Base-by-base conservation (phyloP, 306 rosid genomes). In the Acacia melanoxylon region DNA sequence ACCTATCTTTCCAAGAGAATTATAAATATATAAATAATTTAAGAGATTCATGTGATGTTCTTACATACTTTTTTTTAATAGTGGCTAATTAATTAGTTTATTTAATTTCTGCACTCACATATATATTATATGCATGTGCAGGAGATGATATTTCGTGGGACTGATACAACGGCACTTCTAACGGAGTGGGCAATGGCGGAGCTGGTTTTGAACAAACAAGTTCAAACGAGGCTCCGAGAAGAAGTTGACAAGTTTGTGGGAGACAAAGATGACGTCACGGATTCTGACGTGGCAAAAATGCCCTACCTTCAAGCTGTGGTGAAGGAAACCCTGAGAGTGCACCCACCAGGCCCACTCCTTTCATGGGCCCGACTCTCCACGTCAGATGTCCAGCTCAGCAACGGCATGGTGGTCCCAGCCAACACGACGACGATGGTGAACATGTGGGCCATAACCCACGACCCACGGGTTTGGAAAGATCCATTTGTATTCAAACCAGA, bases 111-210 rank as follows among this genome's bases (percentile, higher is more conserved):
- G 25, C 8, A 1, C 58, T 1, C n/a, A 5, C 58, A 17, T 6
- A 6, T 17, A 17, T 17, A 4, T 51, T 25, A 31, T 29, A 63
- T 15, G n/a, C 42, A 1, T 17, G 1, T 62, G 80, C 83, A 87
- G 91, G 89, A 88, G 76, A 88, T 88, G 91, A 83, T 88, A 68
- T 88, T 88, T 58, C 88, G 91, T 66, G 91, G 91, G 19, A 86
- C 91, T 0, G 91, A 88, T 58, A 86, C 91, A 17, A 79, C 83
- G 2, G 89, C 89, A 20, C 89, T 88, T 65, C 68, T 88, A 33
- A 86, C 88, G 0, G 91, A 88, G 63, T 83, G 91, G 91, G 59
- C 85, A 52, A 81, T 88, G 89, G 91, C 89, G 0, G 89, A 88
- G 79, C 75, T 88, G 31, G 73, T 88, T 11, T 24, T 88, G 79